Base-by-base conservation (phyloP, 2,329 filamentous ascomycete genomes). In the Colletotrichum lindemuthianum region DNA sequence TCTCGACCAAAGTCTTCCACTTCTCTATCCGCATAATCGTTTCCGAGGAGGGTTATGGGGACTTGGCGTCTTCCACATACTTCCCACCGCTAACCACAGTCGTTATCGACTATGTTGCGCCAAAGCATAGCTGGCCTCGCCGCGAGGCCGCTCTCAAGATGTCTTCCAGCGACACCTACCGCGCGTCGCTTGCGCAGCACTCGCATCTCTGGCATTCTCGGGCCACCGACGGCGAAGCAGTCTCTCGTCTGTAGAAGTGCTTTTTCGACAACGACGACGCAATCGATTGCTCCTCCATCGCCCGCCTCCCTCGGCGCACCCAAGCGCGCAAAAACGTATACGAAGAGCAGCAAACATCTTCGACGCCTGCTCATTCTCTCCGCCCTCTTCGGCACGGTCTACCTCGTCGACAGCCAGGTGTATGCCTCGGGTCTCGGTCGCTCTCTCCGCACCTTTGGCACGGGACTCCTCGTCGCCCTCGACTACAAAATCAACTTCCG, bases 401-500 rank as follows among this genome's bases (percentile, higher is more conserved):
- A 92, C 75, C 77, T 87, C 9, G 72, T 90, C 65, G 96, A 99
- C 78, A 85, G 78, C 12, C 85, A 90, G 68, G 83, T 92, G 73
- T 96, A 96, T 77, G 92, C 93, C 54, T 90, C 92, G 1, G 90
- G 92, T 11, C 79, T 97, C 33, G 88, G 86, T 41, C 91, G 96
- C 60, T 95, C 92, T 32, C 77, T 91, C 45, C 90, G 91, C 45
- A 97, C 96, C 0, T 97, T 98, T 75, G 84, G 85, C 44, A 88
- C 88, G 3, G 95, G 93, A 8, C 80, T 97, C 10, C 74, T 94
- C 49, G 91, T 97, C 13, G 95, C 94, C 1, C 73, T 94, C 32
- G 96, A 99, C 80, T 98, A 99, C 82, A 98, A 97, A 80, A 82
- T 98, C 76, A 98, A 99, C 78, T 99, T 99, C 77, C 88, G 92